phyloP scores from a whole-genome alignment of 257 asterid genomes.

The Perilla frutescens region DNA sequence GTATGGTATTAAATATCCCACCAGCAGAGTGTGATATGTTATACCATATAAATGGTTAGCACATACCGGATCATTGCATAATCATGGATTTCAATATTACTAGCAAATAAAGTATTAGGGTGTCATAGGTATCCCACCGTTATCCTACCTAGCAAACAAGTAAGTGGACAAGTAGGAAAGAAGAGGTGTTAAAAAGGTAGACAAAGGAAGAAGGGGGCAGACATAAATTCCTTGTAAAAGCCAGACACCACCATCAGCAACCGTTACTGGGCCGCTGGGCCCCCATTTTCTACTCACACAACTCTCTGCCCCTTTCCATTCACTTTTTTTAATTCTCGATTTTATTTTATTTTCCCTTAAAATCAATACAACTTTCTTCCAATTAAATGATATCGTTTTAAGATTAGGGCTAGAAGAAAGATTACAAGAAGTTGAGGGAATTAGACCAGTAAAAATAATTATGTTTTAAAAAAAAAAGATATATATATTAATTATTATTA shows the following conservation, averaged over 20 bases:
- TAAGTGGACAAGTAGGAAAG: background rate
- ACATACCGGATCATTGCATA: too few species aligned
- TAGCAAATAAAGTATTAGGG: too few species aligned
- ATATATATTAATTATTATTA: too few species aligned
- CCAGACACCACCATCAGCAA: slow-evolving; percentile 48
- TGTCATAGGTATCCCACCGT: too few species aligned
- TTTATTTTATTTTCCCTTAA: background rate
- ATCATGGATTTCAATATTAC: too few species aligned
- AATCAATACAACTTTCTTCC: background rate
- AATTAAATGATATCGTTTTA: background rate
- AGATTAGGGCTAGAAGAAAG: too few species aligned
- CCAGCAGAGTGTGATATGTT: too few species aligned
- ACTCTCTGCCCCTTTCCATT: background rate
- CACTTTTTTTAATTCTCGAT: background rate
- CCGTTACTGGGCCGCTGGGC: slow-evolving; percentile 28
- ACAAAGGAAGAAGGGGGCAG: slow-evolving; percentile 43
- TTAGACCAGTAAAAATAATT: too few species aligned
- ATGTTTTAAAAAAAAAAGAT: too few species aligned
- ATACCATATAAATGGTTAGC: too few species aligned
- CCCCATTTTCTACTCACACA: slow-evolving; percentile 40
- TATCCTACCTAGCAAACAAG: background rate
- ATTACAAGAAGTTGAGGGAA: too few species aligned
- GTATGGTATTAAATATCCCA: too few species aligned
- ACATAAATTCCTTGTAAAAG: slow-evolving; percentile 50
- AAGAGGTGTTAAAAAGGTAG: slow-evolving; percentile 23